Evolutionary conservation across 2,329 filamentous ascomycete genomes (phyloP).

Genomic region (Pseudogymnoascus sp.): DNA sequence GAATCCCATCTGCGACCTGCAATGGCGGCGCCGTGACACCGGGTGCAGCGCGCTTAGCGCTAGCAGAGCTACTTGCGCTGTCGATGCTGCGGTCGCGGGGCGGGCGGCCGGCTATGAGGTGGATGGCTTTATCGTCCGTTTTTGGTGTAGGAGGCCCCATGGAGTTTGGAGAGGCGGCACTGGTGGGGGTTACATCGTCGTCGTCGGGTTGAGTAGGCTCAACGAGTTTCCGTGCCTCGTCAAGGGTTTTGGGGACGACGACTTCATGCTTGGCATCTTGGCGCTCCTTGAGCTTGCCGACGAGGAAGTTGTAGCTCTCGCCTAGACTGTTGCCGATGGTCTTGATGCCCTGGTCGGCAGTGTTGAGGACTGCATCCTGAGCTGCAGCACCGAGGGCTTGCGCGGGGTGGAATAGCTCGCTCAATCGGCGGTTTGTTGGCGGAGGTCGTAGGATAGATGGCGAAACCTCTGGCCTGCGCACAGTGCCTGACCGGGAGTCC

Average conservation of each 20-base stretch:
- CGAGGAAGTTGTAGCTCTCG: conserved; percentile 86
- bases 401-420: conserved; percentile 78
- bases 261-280: conserved; percentile 42
- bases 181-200: conserved; percentile 30
- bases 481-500: conserved; percentile 16
- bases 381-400: conserved; percentile 74
- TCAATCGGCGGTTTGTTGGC: conserved; percentile 52
- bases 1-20: conserved; percentile 65
- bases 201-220: conserved; percentile 53
- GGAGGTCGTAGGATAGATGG: conserved; percentile 12
- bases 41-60: conserved; percentile 25
- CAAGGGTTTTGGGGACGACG: conserved; percentile 75
- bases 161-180: conserved; percentile 35
- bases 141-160: conserved; percentile 25
- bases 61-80: conserved; percentile 57
- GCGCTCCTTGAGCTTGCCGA: conserved; percentile 77
- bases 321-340: conserved; percentile 85
- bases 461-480: conserved; percentile 22
- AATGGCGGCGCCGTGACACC: conserved; percentile 11
- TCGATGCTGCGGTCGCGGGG: conserved; percentile 68
- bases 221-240: conserved; percentile 85
- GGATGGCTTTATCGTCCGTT: conserved; percentile 59
- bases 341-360: conserved; percentile 86
- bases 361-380: conserved; percentile 75
- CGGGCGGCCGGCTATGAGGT: conserved; percentile 58